Evolutionary conservation across 2,329 filamentous ascomycete genomes (phyloP), one percentile per base, ranked within the genome.

Genomic region (Phialophora tarda): DNA sequence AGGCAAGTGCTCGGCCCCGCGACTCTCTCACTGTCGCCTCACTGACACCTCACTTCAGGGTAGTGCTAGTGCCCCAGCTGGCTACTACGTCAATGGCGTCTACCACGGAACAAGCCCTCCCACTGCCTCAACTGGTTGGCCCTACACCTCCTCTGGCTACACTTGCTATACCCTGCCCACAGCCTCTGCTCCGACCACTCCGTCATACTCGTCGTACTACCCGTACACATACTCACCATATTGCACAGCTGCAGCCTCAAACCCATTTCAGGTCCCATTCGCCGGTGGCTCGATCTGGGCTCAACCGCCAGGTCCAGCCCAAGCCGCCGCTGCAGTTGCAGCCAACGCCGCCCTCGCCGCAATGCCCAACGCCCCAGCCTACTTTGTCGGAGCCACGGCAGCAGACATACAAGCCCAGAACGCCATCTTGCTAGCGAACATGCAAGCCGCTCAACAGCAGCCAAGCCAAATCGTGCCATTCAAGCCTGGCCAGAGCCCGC

Each of bases 331-430:
- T 12, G 70, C 64, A 23, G 65, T 71, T 14, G 69, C 71, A 23
- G 66, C 65, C 60, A 73, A 73, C 32, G 62, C 66, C 23, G 69
- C 66, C 23, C 64, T 72, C 21, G 66, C 70, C 24, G 65, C 67
- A 21, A 66, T 66, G 61, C 71, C 71, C 34, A 67, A 70, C 48
- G 70, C 66, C 41, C 71, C 71, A 26, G 63, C 65, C 12, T 73
- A 71, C 59, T 72, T 72, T 57, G 70, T 73, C 30, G 71, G 71
- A n/a, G 58, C 64, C 5, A 68, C 61, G 8, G 55, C 69, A 8
- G 69, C 73, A 14, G 72, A 77, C 56, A 73, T 78, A 23, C 69
- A 75, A 55, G 71, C 74, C 7, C 73, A 74, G 47, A 77, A 76
- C 47, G 65, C 70, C n/a, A 68, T 71, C 48, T 70, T 74, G 50